Base-by-base conservation (phyloP, 331 rosid genomes). In the Malus hybrid region DNA sequence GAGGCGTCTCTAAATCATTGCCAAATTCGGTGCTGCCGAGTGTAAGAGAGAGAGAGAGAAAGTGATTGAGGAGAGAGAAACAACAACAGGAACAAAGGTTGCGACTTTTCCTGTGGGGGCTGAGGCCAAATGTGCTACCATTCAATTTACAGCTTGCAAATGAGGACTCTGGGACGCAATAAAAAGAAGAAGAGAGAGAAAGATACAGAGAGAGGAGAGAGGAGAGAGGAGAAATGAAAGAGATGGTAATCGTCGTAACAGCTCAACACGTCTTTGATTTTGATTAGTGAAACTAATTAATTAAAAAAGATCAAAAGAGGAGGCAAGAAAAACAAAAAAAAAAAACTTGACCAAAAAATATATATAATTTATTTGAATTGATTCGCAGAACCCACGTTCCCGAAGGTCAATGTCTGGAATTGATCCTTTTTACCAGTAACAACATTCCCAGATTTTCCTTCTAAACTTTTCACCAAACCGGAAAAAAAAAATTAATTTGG, bases 181-280 rank as follows among this genome's bases (percentile, higher is more conserved):
- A 62, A 36, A 36, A 36, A 83, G 78, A 81, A 81, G 46, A 39
- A 39, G 29, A 74, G 33, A 5, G 65, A 56, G 73, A 67, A 5
- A 5, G 9, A 50, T 0, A 50, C 6, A 50, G 56, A 50, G 56
- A 50, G 56, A 50, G 55, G 75, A 77, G 29, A 65, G 19, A 77
- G 72, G 53, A 77, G 30, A 72, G 29, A 77, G 73, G 71, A 73
- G 76, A 61, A 65, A 36, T 16, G 57, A 52, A 52, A 52, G 57
- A 52, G 20, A 52, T 52, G 57, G 20, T 6, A 16, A 52, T 16
- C 82, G 77, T 16, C 82, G 77, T 6, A 86, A 89, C 94, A 91
- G 89, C 97, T 91, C 96, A 87, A 88, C 98, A 88, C 93, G 90
- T 79, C 85, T 87, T 87, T 83, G 52, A 12, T 46, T 82, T 85